Evolutionary conservation across 2,329 filamentous ascomycete genomes (phyloP).

Genomic region (Claviceps paspali): DNA sequence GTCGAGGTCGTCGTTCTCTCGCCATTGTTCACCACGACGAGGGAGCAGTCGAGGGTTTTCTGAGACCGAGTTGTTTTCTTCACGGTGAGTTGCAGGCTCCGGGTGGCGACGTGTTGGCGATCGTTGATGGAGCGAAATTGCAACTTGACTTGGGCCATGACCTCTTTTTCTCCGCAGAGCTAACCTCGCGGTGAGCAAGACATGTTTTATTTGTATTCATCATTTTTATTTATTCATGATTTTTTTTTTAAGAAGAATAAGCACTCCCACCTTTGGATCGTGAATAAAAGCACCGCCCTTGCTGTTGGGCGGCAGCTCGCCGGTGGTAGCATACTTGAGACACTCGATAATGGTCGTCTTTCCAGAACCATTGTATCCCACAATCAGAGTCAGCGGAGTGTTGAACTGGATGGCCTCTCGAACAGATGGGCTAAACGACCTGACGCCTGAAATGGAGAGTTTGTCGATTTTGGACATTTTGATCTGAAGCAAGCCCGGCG

Average conservation of each 20-base stretch:
- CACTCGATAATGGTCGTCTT: slow-evolving; percentile 99
- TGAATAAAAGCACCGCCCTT: slow-evolving; percentile 88
- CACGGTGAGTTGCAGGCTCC: slow-evolving; percentile 72
- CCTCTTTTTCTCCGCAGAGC: slow-evolving; percentile 73
- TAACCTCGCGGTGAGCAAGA: slow-evolving; percentile 15
- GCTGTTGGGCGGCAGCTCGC: slow-evolving; percentile 82
- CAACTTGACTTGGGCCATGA: slow-evolving; percentile 81
- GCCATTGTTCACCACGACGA: slow-evolving; percentile 63
- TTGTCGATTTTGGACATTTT: slow-evolving; percentile 76
- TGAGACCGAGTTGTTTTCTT: slow-evolving; percentile 64
- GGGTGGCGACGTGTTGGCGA: slow-evolving; percentile 65
- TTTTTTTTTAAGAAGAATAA: no score
- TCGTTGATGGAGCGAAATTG: slow-evolving; percentile 69
- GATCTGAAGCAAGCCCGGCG: background rate
- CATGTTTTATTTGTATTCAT: no score
- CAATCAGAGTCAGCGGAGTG: slow-evolving; percentile 84
- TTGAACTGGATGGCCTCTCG: slow-evolving; percentile 76
- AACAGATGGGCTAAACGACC: slow-evolving; percentile 67
- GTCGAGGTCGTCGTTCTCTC: slow-evolving; percentile 69
- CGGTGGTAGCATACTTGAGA: slow-evolving; percentile 94
- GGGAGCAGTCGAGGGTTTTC: slow-evolving; percentile 71
- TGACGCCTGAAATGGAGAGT: slow-evolving; percentile 66
- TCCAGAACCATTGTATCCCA: slow-evolving; percentile 92
- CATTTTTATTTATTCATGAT: no score
- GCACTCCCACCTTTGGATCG: slow-evolving; percentile 60